Evolutionary conservation across 495 filamentous ascomycete species (phyloP).

Genomic region (Tuber borchii): DNA sequence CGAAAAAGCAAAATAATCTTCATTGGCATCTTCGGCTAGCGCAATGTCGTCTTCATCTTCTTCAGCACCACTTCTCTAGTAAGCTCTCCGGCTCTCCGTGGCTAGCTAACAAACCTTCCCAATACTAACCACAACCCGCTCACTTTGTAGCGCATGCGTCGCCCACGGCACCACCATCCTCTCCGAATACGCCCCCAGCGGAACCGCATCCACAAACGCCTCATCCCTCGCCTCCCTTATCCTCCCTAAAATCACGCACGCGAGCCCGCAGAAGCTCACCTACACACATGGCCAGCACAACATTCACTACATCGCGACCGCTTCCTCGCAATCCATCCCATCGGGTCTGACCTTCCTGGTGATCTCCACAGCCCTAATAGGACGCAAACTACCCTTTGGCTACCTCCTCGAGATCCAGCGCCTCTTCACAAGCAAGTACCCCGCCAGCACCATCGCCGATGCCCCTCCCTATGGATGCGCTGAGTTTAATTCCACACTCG

Average conservation of each 20-base stretch:
- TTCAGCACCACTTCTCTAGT: constrained; percentile 74
- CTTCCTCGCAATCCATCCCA: constrained; percentile 59
- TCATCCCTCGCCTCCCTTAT: constrained; percentile 85
- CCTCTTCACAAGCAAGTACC: constrained; percentile 71
- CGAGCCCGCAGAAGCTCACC: constrained; percentile 76
- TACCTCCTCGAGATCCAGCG: constrained; percentile 88
- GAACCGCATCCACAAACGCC: constrained; percentile 64
- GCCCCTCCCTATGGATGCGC: constrained; percentile 86
- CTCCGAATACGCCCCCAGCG: constrained; percentile 73
- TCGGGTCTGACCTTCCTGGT: constrained; percentile 81
- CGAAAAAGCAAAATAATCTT: background rate
- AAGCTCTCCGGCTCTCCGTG: constrained; percentile 44
- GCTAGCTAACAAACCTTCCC: constrained; percentile 2
- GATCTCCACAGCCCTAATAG: constrained; percentile 66
- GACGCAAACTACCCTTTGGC: constrained; percentile 83
- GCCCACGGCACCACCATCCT: constrained; percentile 87
- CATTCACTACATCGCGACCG: constrained; percentile 91
- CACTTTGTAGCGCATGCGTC: constrained; percentile 71
- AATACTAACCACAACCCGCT: constrained; percentile 7
- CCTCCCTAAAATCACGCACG: constrained; percentile 87
- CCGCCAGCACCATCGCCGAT: constrained; percentile 65
- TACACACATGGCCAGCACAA: constrained; percentile 85
- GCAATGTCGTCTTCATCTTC: constrained; percentile 62
- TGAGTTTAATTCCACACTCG: constrained; percentile 73
- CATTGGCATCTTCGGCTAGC: background rate